phyloP scores from a whole-genome alignment of 495 filamentous ascomycete species.

The Echria macrotheca region DNA sequence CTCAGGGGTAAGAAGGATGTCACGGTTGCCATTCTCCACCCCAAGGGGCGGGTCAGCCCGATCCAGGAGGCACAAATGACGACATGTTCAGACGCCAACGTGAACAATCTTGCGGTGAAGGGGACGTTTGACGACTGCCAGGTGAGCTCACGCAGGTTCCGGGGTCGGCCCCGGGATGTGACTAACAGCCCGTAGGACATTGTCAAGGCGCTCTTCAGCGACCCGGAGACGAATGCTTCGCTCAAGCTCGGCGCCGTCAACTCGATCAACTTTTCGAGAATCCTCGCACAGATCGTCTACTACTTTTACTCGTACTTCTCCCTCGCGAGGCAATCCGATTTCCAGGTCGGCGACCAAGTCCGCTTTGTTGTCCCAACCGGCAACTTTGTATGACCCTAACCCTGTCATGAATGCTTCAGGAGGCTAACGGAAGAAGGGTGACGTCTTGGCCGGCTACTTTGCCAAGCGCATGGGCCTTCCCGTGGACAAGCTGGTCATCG shows the following conservation, averaged over 20 bases:
- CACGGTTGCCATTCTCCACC: conserved; percentile 82
- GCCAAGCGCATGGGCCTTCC: conserved; percentile 88
- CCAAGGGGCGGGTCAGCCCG: conserved; percentile 74
- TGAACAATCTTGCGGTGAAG: conserved; percentile 79
- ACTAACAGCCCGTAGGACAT: conserved; percentile 54
- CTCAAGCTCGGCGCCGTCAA: conserved; percentile 82
- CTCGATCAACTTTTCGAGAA: conserved; percentile 85
- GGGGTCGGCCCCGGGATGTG: no score
- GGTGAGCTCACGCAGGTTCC: conserved; percentile 29
- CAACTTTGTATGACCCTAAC: no score
- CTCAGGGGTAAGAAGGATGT: conserved; percentile 95
- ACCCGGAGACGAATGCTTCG: conserved; percentile 64
- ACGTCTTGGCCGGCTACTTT: conserved; percentile 68
- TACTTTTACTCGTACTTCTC: conserved; percentile 89
- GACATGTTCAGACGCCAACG: conserved; percentile 77
- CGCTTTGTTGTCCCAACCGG: conserved; percentile 83
- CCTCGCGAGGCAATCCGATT: conserved; percentile 49
- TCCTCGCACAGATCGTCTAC: conserved; percentile 90
- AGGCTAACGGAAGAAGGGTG: no score
- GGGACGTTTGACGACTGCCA: conserved; percentile 96
- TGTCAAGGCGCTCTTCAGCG: conserved; percentile 86
- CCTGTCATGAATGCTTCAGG: no score
- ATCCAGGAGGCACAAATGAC: conserved; percentile 97
- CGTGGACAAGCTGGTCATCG: conserved; percentile 73
- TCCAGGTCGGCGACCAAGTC: conserved; percentile 53